Evolutionary conservation across 768 basidiomycete genomes (phyloP).

Genomic region (Boletus tomentosulus): DNA sequence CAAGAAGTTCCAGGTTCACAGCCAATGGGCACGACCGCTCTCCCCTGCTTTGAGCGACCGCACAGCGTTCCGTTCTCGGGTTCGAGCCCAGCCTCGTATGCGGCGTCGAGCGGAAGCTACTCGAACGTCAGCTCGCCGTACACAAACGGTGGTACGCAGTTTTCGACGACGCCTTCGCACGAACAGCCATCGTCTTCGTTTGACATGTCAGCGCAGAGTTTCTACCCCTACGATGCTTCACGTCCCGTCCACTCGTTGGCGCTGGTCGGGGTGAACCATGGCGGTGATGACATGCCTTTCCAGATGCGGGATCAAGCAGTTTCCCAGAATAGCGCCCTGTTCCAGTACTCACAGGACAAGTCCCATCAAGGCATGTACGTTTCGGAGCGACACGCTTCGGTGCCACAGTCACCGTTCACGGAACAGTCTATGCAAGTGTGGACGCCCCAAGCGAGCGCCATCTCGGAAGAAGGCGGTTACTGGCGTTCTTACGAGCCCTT

Average conservation of each 20-base stretch:
- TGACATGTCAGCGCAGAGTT: conserved; percentile 16
- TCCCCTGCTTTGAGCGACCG: conserved; percentile 20
- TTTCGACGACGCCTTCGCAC: conserved; percentile 15
- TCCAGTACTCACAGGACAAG: conserved; percentile 22
- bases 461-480: conserved; percentile 17
- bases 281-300: conserved; percentile 15
- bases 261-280: conserved; percentile 15
- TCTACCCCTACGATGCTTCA: conserved; percentile 22
- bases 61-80: conserved; percentile 16
- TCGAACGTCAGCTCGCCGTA: conserved; percentile 26
- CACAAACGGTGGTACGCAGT: conserved; percentile 15
- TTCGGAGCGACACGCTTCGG: conserved; percentile 20
- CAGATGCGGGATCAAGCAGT: conserved; percentile 14
- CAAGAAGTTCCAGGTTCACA: conserved; percentile 8
- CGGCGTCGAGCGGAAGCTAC: conserved; percentile 22
- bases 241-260: conserved; percentile 15
- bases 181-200: conserved; percentile 21
- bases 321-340: conserved; percentile 16
- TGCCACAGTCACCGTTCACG: conserved; percentile 19
- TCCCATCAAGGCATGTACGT: conserved; percentile 19
- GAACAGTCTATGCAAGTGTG: conserved; percentile 17
- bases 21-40: conserved; percentile 4
- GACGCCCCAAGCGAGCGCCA: conserved; percentile 13
- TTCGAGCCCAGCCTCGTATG: conserved; percentile 25
- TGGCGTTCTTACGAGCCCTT: conserved; percentile 28